Base-by-base conservation (phyloP, 1,139 yeast genomes). In the Lodderomyces elongisporus region DNA sequence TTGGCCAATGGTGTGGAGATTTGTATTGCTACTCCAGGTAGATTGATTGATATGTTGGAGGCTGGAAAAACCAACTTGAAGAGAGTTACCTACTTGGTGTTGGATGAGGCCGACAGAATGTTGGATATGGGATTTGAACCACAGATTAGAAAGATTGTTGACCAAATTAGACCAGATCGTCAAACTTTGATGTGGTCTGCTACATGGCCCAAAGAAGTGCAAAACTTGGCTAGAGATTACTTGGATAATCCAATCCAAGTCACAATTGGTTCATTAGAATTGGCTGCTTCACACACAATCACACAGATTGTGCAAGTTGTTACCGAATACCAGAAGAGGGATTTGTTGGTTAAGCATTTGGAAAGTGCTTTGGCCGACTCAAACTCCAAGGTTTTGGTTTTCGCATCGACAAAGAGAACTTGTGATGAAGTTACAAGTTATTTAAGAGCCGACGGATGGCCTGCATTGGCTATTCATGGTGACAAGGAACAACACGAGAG, bases 121-220 rank as follows among this genome's bases (percentile, higher is more conserved):
- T 77, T 87, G 68, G 96, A 88, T 70, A 87, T 87, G 96, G 96
- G 96, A 57, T 87, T 87, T 61, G 96, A 87, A 69, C 95, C 95
- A 46, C 95, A 85, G 70, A 87, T 87, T 62, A 78, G 96, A 71
- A 85, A 85, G 68, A 88, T 87, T 61, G 87, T 88, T 48, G 95
- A 85, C 54, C 95, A 85, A 71, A 87, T 87, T 57, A 81, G 96
- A 68, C 96, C 96, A 43, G 96, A 88, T 61, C 84, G 96, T 69
- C 98, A 91, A 72, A 91, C 98, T 41, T 76, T 91, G 57, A 85
- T 91, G 96, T 91, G 97, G 97, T 88, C 97, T 46, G 98, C 98
- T 49, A 91, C 98, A 37, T 91, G 98, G 98, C 98, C 98, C 55
- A 88, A 88, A 74, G 95, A 87, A 63, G 97, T 91, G 44, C 94